Evolutionary conservation across 371 early-diverging fungal species (phyloP).

Genomic region (Lichtheimia corymbifera): DNA sequence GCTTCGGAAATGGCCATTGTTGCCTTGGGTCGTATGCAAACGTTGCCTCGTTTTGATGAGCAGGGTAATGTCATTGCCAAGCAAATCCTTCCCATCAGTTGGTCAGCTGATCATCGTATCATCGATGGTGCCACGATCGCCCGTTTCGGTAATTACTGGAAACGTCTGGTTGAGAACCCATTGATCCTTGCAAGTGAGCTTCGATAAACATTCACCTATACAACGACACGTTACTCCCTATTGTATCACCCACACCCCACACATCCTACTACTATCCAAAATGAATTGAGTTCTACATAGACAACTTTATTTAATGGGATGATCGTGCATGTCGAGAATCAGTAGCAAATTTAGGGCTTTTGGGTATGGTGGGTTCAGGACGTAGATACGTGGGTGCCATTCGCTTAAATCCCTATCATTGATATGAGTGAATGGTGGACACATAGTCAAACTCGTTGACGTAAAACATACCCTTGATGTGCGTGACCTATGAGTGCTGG

Average conservation of each 20-base stretch:
- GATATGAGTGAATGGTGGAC: no score
- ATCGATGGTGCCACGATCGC: slow-evolving; percentile 97
- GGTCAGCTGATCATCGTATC: slow-evolving; percentile 97
- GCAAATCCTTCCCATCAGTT: slow-evolving; percentile 80
- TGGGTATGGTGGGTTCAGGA: slow-evolving; percentile 3
- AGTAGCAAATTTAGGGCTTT: slow-evolving; percentile 9
- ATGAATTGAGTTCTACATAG: no score
- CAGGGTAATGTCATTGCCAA: slow-evolving; percentile 67
- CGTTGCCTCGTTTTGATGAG: slow-evolving; percentile 81
- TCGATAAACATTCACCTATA: slow-evolving; percentile 23
- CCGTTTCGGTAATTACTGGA: slow-evolving; percentile 87
- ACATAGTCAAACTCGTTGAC: no score
- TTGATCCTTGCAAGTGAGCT: slow-evolving; percentile 59
- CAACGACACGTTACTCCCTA: no score
- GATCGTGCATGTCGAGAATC: neutral
- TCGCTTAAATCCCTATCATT: no score
- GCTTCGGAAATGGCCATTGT: slow-evolving; percentile 89
- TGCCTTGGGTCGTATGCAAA: slow-evolving; percentile 85
- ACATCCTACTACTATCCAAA: no score
- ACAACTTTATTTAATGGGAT: no score
- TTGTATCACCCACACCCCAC: no score
- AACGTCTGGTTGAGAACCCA: slow-evolving; percentile 84
- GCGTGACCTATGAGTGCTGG: no score
- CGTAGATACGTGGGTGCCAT: neutral
- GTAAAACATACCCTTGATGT: no score